Evolutionary conservation across 768 basidiomycete species (phyloP), one percentile per base, ranked within the genome.

Genomic region (Roridomyces roridus): DNA sequence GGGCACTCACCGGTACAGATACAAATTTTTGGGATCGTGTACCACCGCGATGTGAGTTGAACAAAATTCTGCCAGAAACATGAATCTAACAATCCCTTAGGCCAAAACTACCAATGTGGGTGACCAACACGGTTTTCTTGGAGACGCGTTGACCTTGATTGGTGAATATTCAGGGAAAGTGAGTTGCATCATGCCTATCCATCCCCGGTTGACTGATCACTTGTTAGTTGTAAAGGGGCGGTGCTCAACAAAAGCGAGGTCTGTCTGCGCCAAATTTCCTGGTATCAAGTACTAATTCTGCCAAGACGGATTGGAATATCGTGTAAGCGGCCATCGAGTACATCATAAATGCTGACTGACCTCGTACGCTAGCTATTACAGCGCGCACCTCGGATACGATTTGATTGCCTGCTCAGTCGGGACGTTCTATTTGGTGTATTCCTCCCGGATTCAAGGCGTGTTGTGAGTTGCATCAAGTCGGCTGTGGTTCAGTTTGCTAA

Each of bases 1-100:
- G 10, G 34, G 26, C 24, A 8, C 15, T 23, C 17, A 37, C 43
- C 12, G 12, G 18, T 35, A 29, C 24, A 58, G 56, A 26, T 59
- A 2, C 60, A 62, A 47, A 34, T 21, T 9, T 62, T 62, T 24
- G 60, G 60, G 9, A 62, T 62, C 23, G 51, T 54, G 0, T 62
- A 57, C 42, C 60, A 58, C 48, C 35, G 58, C 24, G 9, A 10
- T 24, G 57, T 59, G 35, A 39, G 26, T 45, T 6, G 21, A 6
- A 35, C 23, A 24, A 35, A n/a, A 18, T 23, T 11, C 6, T n/a
- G n/a, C n/a, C n/a, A n/a, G n/a, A n/a, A n/a, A n/a, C n/a, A n/a
- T n/a, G n/a, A n/a, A n/a, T n/a, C n/a, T n/a, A n/a, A n/a, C n/a
- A n/a, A n/a, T n/a, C n/a, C n/a, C n/a, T n/a, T 24, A 44, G 43